Evolutionary conservation across 2,329 filamentous ascomycete species (phyloP).

Genomic region (Trichothecium roseum): DNA sequence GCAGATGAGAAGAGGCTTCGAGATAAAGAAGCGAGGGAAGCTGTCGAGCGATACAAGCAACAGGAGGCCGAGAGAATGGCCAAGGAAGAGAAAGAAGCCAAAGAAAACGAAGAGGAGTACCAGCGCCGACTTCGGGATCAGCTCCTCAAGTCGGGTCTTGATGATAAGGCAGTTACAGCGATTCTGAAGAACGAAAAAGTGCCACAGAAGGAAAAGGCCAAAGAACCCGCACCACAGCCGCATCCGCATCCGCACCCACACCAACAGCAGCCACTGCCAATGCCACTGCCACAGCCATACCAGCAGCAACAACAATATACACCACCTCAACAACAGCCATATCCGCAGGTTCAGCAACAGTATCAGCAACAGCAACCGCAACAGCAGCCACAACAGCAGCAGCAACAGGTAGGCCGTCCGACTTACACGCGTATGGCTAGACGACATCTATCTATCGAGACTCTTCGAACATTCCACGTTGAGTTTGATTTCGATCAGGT

Average conservation of each 20-base stretch:
- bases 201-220: conserved; percentile 15
- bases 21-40: conserved; percentile 38
- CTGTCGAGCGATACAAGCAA: conserved; percentile 41
- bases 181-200: conserved; percentile 47
- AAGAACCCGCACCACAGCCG: conserved; percentile 1
- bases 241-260: no score
- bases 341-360: conserved; percentile 1
- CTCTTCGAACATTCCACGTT: conserved; percentile 42
- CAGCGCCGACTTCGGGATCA: conserved; percentile 46
- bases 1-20: conserved; percentile 29
- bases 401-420: conserved; percentile 22
- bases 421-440: conserved; percentile 57
- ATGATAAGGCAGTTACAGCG: conserved; percentile 47
- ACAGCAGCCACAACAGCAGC: conserved; percentile 5
- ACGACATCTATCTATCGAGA: conserved; percentile 51
- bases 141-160: conserved; percentile 46
- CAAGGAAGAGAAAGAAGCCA: conserved; percentile 36
- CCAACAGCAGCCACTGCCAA: neutral
- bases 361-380: conserved; percentile 10
- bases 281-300: no score
- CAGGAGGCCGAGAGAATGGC: conserved; percentile 31
- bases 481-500: conserved; percentile 49
- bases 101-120: conserved; percentile 42
- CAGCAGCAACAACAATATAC: no score
- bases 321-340: no score